Base-by-base conservation (phyloP, 768 basidiomycete species). In the Kwoniella sp. region DNA sequence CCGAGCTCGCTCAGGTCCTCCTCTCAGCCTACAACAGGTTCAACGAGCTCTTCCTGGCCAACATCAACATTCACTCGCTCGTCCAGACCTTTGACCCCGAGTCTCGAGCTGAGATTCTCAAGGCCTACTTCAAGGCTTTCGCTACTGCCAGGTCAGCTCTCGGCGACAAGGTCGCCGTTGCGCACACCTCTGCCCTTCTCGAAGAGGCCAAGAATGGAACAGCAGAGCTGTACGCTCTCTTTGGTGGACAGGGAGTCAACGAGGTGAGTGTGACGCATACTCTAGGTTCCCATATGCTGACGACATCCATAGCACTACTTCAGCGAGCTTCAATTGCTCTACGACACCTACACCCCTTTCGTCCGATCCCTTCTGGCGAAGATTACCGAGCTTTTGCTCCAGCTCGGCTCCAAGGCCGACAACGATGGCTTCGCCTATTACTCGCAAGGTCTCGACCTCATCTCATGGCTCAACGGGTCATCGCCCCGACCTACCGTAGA, bases 191-290 rank as follows among this genome's bases (percentile, higher is more conserved):
- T 17, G 69, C 69, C 82, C 47, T 86, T 81, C 40, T 71, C 32
- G 62, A 69, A 50, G 68, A 67, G n/a, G 70, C 74, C 5, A 63
- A 71, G 60, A 63, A 60, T 27, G 71, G 70, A 23, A 56, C 68
- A 41, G 73, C 74, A 3, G 66, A 74, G 61, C 77, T 96, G 64
- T 96, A 87, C 76, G 93, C 89, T 45, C 78, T 99, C 33, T 99
- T 99, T 70, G 93, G 93, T 45, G 95, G 95, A 12, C 95, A 99
- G 76, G 95, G 95, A 52, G 89, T 87, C 53, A 98, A 98, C 75
- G 95, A 98, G 62, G 74, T 75, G 41, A 66, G 73, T 59, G 8
- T n/a, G n/a, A n/a, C n/a, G n/a, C n/a, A n/a, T n/a, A 15, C 2
- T 2, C 12, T 46, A 44, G n/a, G 26, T 34, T 19, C 14, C 15